Base-by-base conservation (phyloP, 306 rosid genomes). In the Sindora glabra region DNA sequence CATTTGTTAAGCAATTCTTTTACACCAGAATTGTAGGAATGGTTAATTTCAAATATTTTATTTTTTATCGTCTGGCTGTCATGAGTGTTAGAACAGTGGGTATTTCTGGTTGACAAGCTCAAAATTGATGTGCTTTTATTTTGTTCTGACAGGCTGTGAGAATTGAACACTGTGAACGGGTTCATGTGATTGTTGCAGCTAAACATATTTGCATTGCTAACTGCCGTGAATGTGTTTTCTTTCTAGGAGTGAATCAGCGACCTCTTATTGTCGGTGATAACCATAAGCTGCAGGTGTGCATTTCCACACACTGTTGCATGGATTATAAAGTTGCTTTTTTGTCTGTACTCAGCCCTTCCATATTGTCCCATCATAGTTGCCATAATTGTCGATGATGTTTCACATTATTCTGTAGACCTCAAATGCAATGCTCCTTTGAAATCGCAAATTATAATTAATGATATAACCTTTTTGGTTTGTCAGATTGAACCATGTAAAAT, bases 111-210 rank as follows among this genome's bases (percentile, higher is more conserved):
- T 67, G 69, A 53, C 59, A 56, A 69, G 51, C 57, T 56, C 25
- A 19, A 30, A 30, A 14, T 15, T n/a, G n/a, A 5, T 44, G 16
- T 13, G 5, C 6, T 19, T 55, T 26, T 5, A 29, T 74, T 65
- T 38, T 44, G 13, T 18, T 48, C 69, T 84, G 59, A 57, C 90
- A 94, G 99, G 99, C 99, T 56, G 89, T 94, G 17, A 84, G 89
- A 82, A 83, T 94, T 44, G 99, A 94, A 59, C 99, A 94, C 62
- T 94, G 99, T 72, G 99, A 94, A 80, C 83, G 99, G 73, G 99
- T 84, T 74, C 99, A 94, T 78, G 92, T 94, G 63, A 80, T 94
- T 48, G 88, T 89, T 57, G 95, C 89, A 30, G 77, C 99, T 36
- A 89, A 94, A 62, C 86, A 81, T 59, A 81, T 94, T 74, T 86